Base-by-base conservation (phyloP, 441 rosid species). In the Codiaeum variegatum region DNA sequence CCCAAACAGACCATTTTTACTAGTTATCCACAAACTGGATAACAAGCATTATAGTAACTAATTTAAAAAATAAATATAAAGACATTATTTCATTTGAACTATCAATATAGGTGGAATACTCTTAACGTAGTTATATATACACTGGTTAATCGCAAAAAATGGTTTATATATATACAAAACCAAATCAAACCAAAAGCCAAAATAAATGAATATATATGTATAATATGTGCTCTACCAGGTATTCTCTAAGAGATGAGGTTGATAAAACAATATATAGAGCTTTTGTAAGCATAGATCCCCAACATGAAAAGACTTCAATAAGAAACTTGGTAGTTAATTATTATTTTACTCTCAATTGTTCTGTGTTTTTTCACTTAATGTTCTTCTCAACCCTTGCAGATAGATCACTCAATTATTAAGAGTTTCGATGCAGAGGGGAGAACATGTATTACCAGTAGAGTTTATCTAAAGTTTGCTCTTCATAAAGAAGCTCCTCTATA, bases 251-350 rank as follows among this genome's bases (percentile, higher is more conserved):
- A 32, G 66, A 77, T 3, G 80, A 60, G 58, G 9, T 70, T 9
- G 85, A 79, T 34, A 90, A 86, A 82, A 68, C 83, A 56, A 77
- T 83, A 23, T 86, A 79, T 38, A 96, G 94, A 67, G 86, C 90
- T n/a, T 83, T 88, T 67, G 24, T 88, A 15, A 79, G 83, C 77
- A 71, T 88, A 26, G 91, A 90, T 77, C 87, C 85, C 56, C 75
- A 52, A 18, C 77, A 72, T 5, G 88, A 84, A 68, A 88, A 83
- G 78, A 77, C 90, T 72, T 79, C 92, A n/a, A 44, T 89, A 24
- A 85, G 91, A 82, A 88, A 87, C 81, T 83, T 90, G 90, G 94
- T 92, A 34, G 92, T 64, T 66, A 1, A 19, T n/a, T 74, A 16
- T 6, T 26, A n/a, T 32, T 31, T 60, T 10, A 26, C 19, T 2